A percentile compares a stretch with the other conserved stretches of the same genome.
phyloP scores from a whole-genome alignment of 345 rosid genomes.

The Eucalyptus victrix region DNA sequence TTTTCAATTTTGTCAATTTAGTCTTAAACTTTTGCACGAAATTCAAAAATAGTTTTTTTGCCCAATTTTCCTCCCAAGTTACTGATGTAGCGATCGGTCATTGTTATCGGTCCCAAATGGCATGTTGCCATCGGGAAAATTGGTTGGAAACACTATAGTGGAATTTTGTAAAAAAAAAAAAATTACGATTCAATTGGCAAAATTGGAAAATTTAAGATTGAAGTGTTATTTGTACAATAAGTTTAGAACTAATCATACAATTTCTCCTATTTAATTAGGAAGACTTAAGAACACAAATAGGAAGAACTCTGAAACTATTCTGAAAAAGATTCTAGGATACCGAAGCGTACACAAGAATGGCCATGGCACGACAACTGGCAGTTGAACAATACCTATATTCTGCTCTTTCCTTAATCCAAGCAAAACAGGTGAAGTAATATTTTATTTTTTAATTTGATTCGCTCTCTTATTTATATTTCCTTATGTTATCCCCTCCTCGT shows the following conservation, averaged over 20 bases:
- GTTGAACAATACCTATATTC: neutral
- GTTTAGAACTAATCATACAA: neutral
- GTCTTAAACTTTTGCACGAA: neutral
- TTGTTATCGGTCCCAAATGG: too few species aligned
- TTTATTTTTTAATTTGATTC: neutral
- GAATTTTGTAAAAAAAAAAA: fast-evolving
- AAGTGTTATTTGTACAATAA: fast-evolving
- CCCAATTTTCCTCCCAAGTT: neutral
- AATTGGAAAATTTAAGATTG: too few species aligned
- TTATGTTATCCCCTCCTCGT: neutral
- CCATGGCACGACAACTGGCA: neutral
- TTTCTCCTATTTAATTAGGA: neutral
- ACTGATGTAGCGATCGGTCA: fast-evolving
- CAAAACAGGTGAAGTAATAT: neutral
- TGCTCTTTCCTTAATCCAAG: neutral
- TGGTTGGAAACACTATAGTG: neutral
- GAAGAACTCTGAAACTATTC: neutral
- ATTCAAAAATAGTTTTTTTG: fast-evolving
- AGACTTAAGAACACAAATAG: neutral
- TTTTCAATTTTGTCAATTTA: too few species aligned
- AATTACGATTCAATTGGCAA: too few species aligned
- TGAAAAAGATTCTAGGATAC: neutral
- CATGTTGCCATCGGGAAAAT: neutral
- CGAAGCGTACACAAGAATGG: neutral
- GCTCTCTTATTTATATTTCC: neutral